A percentile compares a stretch with the other conserved stretches of the same genome.
These are phyloP conservation scores for Sporobolomyces phaffii DNA, from an alignment of 768 basidiomycete species.

Conservation along the genomic window DNA sequence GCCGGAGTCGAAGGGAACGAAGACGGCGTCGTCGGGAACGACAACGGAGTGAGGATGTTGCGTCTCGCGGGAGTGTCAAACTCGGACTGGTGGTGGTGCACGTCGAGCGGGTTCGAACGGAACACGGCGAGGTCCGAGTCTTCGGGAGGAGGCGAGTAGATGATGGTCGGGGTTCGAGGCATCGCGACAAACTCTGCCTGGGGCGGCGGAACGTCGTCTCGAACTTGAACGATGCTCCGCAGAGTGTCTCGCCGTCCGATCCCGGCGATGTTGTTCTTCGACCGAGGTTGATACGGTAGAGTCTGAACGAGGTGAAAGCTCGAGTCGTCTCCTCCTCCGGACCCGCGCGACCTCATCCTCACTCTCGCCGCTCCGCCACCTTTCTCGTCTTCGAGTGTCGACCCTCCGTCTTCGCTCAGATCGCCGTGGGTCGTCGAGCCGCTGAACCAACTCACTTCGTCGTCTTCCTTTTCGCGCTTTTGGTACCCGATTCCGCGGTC, in stretches of 20 bases:
- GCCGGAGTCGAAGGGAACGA: not conserved
- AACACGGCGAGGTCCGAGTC: conserved; percentile 9
- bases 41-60: conserved; percentile 12
- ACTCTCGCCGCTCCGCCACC: not conserved
- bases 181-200: conserved; percentile 20
- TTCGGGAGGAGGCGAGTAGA: conserved; percentile 13
- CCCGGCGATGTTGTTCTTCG: conserved; percentile 16
- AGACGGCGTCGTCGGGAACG: conserved; percentile 14
- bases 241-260: conserved; percentile 18
- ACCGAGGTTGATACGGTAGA: not conserved
- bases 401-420: not conserved
- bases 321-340: not conserved
- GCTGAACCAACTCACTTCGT: conserved; percentile 25
- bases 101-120: not conserved
- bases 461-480: conserved; percentile 17
- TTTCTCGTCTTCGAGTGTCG: conserved; percentile 3
- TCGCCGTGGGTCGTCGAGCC: conserved; percentile 15
- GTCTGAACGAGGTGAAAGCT: conserved; percentile 14
- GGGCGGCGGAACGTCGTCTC: conserved; percentile 1
- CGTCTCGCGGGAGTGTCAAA: not conserved
- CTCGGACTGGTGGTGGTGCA: not conserved
- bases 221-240: conserved; percentile 9
- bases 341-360: not conserved
- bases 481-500: conserved; percentile 10
- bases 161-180: conserved; percentile 19